Evolutionary conservation across 169 alveolate genomes (phyloP), one percentile per base, ranked within the genome.

Genomic region (Plasmodium gonderi): DNA sequence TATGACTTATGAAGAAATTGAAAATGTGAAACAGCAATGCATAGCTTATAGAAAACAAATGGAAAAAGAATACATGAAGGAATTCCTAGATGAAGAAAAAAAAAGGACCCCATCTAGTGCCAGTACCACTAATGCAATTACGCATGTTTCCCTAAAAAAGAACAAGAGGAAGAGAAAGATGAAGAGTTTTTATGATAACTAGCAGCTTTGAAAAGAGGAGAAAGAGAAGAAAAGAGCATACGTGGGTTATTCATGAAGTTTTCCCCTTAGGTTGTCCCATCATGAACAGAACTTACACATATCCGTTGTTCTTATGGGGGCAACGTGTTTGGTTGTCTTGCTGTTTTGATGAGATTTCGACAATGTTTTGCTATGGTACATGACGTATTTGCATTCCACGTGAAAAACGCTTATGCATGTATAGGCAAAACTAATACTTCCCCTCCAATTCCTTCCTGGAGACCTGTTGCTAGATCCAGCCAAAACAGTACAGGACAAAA

Each of bases 1-100:
- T 60, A 85, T 85, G 92, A 74, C 80, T 11, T 75, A 75, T 44
- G 92, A 85, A 64, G 92, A 85, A 75, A 85, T 85, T 20, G 92
- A 85, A 74, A 85, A 85, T 49, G 92, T 85, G 7, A 85, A 85
- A 64, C 92, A 85, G 23, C 89, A 85, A 44, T 85, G 92, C 65
- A 85, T 85, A 14, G 92, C 92, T 8, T 85, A 85, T 20, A 85
- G 92, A 65, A 85, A 85, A 77, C 83, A 85, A 75, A 85, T 85
- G 92, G 92, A 85, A 60, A 85, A 60, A 38, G 92, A 85, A 20
- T 85, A 85, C 44, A 38, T 54, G 5, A 85, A 85, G 33, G 92
- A 85, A 72, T 75, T 82, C 23, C 74, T 82, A 17, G 40, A 82
- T 42, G 91, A 82, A 2, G 91, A 82, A 26, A 82, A 82, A 51